Evolutionary conservation across 78 protist genomes (phyloP).

Genomic region (Dictyostelium brefeldianum): DNA sequence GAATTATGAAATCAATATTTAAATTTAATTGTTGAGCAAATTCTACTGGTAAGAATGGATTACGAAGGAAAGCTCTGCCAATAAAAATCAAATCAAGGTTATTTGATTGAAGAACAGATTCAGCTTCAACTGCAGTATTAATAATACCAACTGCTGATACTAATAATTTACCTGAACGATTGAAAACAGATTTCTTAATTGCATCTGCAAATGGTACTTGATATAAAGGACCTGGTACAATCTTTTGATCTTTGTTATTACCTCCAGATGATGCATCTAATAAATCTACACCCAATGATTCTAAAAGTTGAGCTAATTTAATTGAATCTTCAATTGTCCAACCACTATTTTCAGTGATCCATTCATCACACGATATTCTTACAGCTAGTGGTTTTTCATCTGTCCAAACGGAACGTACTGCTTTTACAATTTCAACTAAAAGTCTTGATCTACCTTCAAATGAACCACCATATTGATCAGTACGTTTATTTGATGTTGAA

Average conservation of each 20-base stretch:
- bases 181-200: slow-evolving; percentile 1
- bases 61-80: slow-evolving; percentile 47
- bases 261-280: slow-evolving; percentile 60
- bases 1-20: slow-evolving; percentile 23
- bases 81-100: slow-evolving; percentile 27
- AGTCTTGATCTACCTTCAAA: slow-evolving; percentile 88
- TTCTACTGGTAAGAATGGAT: slow-evolving; percentile 29
- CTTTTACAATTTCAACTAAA: slow-evolving; percentile 50
- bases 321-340: slow-evolving; percentile 48
- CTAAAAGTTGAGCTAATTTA: background rate
- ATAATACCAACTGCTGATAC: slow-evolving; percentile 27
- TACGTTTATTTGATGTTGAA: slow-evolving; percentile 85
- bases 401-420: slow-evolving; percentile 55
- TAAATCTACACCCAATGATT: slow-evolving; percentile 26
- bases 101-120: background rate
- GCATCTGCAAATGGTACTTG: slow-evolving; percentile 43
- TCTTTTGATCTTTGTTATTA: background rate
- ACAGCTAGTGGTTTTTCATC: slow-evolving; percentile 16
- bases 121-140: background rate
- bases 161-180: background rate
- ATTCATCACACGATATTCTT: slow-evolving; percentile 18
- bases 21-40: slow-evolving; percentile 20
- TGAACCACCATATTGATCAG: slow-evolving; percentile 94
- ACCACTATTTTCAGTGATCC: slow-evolving; percentile 52
- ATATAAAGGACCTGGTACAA: slow-evolving; percentile 1